Percentiles rank a stretch among this genome's conserved stretches.
These are phyloP conservation scores for Dimocarpus longan DNA, from an alignment of 345 rosid genomes.

Conservation along the genomic window DNA sequence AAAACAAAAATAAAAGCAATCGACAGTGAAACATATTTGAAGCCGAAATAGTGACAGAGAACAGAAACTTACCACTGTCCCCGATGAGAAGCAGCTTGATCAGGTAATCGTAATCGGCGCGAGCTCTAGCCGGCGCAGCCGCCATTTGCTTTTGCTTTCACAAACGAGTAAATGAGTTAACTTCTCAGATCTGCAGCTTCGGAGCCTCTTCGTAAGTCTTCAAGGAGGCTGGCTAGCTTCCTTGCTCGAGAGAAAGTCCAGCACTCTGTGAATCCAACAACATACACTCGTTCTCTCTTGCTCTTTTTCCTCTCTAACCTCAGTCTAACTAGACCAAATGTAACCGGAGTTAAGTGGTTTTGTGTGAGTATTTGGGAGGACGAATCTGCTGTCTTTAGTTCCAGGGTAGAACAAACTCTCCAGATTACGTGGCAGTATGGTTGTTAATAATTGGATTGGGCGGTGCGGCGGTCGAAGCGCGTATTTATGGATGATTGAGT, in stretches of 20 bases:
- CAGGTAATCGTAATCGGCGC: constrained; percentile 56
- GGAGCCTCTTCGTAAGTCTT: background rate
- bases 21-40: constrained; percentile 17
- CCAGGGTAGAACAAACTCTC: background rate
- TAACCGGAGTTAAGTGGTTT: constrained; percentile 4
- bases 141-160: constrained; percentile 32
- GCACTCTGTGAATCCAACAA: background rate
- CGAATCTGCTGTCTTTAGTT: constrained; percentile 5
- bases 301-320: background rate
- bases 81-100: constrained; percentile 56
- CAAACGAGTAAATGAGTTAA: background rate
- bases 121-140: constrained; percentile 53
- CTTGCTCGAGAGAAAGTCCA: background rate
- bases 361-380: background rate
- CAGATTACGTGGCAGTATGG: background rate
- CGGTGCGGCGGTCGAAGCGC: background rate
- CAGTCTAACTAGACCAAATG: constrained; percentile 5
- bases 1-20: background rate
- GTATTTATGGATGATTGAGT: background rate
- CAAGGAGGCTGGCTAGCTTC: background rate
- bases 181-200: constrained; percentile 16
- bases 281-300: background rate
- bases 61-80: constrained; percentile 43
- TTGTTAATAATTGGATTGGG: background rate
- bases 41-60: background rate